Conservation (phyloP, 148 eudicot species). For the Amaranthus cruentus region DNA sequence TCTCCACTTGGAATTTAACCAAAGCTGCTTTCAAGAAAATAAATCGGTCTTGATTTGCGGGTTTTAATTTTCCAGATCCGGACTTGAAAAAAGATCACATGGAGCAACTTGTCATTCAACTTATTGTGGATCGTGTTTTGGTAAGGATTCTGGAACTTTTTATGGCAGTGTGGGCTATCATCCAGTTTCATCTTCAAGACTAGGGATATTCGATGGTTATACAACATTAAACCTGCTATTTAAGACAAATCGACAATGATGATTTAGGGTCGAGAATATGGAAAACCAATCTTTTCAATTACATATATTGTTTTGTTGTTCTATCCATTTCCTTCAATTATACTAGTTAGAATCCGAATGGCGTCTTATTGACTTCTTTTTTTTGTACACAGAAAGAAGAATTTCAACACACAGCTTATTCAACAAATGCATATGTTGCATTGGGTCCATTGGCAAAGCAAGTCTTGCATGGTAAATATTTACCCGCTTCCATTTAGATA, state of each 20-base stretch:
- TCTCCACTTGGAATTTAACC: background rate
- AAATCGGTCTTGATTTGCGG: background rate
- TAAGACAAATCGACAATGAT: no score
- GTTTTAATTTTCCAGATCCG: slow-evolving; percentile 41
- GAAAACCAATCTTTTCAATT: background rate
- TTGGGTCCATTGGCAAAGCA: slow-evolving; percentile 66
- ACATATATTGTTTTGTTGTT: no score
- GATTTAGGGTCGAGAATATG: no score
- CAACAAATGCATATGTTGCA: slow-evolving; percentile 89
- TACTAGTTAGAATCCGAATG: background rate
- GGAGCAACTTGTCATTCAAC: slow-evolving; percentile 87
- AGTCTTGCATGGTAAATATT: slow-evolving; percentile 66
- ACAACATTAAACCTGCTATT: no score
- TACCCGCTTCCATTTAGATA: background rate
- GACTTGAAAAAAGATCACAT: slow-evolving; percentile 71
- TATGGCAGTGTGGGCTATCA: no score
- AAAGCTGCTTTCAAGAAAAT: background rate
- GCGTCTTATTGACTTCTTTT: background rate
- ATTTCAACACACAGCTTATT: slow-evolving; percentile 87
- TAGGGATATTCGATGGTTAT: no score
- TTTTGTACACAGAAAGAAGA: slow-evolving; percentile 76
- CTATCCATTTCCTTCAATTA: background rate
- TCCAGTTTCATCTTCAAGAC: no score
- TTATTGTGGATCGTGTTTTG: slow-evolving; percentile 69
- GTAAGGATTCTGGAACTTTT: slow-evolving; percentile 38